Evolutionary conservation across 805 yeast species (phyloP).

Genomic region (Kluyveromyces lactis): DNA sequence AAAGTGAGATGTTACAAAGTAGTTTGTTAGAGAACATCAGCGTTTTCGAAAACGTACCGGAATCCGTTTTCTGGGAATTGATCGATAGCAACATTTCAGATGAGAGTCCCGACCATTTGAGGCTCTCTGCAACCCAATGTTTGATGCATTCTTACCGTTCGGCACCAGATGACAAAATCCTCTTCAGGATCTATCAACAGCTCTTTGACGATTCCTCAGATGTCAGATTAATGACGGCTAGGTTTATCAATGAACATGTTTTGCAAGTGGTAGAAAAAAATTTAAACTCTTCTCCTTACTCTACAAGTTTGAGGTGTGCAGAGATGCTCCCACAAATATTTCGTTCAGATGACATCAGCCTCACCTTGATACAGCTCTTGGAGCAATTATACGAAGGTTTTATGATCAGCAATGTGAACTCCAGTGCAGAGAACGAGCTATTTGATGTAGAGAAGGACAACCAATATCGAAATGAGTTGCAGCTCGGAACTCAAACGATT

Average conservation of each 20-base stretch:
- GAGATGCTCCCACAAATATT: neutral
- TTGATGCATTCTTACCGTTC: conserved; percentile 10
- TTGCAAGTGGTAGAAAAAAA: conserved; percentile 11
- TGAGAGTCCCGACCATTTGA: conserved; percentile 15
- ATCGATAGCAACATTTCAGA: conserved; percentile 13
- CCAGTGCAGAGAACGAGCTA: conserved; percentile 27
- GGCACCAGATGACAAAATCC: conserved; percentile 7
- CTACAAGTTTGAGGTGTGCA: conserved; percentile 23
- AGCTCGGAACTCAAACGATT: conserved; percentile 18
- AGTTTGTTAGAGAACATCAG: conserved; percentile 48
- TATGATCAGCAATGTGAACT: too few relatives aligned
- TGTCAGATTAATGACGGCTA: conserved; percentile 42
- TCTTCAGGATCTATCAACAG: conserved; percentile 28
- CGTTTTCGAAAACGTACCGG: conserved; percentile 26
- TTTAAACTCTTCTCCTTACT: conserved; percentile 26
- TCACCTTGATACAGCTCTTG: neutral
- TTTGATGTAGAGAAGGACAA: conserved; percentile 65
- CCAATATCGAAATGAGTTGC: conserved; percentile 48
- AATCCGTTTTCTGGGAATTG: conserved; percentile 8
- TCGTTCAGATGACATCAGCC: neutral
- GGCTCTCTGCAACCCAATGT: conserved; percentile 21
- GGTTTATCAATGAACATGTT: conserved; percentile 29
- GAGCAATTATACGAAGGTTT: neutral
- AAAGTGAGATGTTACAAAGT: conserved; percentile 40
- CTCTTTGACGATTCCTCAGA: conserved; percentile 63